These are phyloP conservation scores for Hericium alpestre DNA, from an alignment of 768 basidiomycete genomes.

Conservation along the genomic window DNA sequence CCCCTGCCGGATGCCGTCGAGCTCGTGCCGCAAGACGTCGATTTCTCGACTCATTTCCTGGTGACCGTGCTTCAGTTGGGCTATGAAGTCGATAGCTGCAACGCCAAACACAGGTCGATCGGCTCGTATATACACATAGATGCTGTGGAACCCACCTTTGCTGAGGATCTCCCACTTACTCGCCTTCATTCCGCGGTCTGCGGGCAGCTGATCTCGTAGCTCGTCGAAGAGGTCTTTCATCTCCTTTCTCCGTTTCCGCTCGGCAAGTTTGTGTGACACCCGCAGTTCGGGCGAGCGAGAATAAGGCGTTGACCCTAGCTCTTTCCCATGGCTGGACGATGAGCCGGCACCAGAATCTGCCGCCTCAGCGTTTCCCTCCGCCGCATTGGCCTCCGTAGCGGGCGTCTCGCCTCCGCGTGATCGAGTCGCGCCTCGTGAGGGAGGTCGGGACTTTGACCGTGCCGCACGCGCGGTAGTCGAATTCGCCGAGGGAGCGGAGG, in stretches of 20 bases:
- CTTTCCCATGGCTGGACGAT: slow-evolving; percentile 10
- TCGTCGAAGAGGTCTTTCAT: slow-evolving; percentile 99
- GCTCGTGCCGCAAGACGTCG: slow-evolving; percentile 67
- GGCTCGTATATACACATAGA: background rate
- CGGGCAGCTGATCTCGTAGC: slow-evolving; percentile 83
- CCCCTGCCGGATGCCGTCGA: slow-evolving; percentile 53
- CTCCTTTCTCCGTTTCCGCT: slow-evolving; percentile 93
- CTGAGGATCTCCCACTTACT: slow-evolving; percentile 99
- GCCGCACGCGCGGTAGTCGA: slow-evolving; percentile 39
- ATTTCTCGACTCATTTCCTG: slow-evolving; percentile 72
- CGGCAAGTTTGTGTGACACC: slow-evolving; percentile 93
- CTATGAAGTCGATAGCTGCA: slow-evolving; percentile 81
- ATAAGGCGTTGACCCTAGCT: slow-evolving; percentile 60
- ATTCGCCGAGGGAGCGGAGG: slow-evolving; percentile 37
- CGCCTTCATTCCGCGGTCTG: slow-evolving; percentile 88
- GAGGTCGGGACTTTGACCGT: slow-evolving; percentile 33
- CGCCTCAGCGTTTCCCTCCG: slow-evolving; percentile 5
- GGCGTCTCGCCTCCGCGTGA: slow-evolving; percentile 30
- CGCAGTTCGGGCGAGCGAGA: slow-evolving; percentile 91
- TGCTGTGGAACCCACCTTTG: slow-evolving; percentile 52
- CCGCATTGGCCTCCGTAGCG: slow-evolving; percentile 18
- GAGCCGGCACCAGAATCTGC: slow-evolving; percentile 11
- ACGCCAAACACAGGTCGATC: background rate
- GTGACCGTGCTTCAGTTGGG: slow-evolving; percentile 64
- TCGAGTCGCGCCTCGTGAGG: slow-evolving; percentile 21